phyloP scores from a whole-genome alignment of 331 rosid genomes.

The Quercus phellos region DNA sequence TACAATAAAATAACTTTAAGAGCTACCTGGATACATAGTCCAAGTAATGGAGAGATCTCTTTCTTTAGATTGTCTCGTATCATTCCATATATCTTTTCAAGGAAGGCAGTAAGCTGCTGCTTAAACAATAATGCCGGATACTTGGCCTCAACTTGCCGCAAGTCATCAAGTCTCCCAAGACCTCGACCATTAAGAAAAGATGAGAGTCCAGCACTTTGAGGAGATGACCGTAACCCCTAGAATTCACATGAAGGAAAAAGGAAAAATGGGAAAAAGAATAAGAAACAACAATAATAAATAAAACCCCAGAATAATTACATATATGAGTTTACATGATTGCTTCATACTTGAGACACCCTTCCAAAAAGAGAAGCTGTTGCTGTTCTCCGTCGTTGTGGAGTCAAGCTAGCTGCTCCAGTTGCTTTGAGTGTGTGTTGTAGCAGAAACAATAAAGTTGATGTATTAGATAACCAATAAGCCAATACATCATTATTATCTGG shows the following conservation, averaged over 20 bases:
- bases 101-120: constrained; percentile 98
- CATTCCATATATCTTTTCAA: constrained; percentile 94
- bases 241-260: constrained; percentile 21
- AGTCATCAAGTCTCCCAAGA: constrained; percentile 77
- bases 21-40: constrained; percentile 86
- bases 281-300: background rate
- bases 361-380: constrained; percentile 86
- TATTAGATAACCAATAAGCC: constrained; percentile 93
- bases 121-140: constrained; percentile 92
- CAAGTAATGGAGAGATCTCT: constrained; percentile 93
- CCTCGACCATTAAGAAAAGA: constrained; percentile 82
- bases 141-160: constrained; percentile 96
- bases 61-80: constrained; percentile 86
- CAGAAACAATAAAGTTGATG: constrained; percentile 81
- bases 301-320: background rate
- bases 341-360: constrained; percentile 91
- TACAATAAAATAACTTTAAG: background rate
- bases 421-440: constrained; percentile 98
- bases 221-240: constrained; percentile 89
- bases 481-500: constrained; percentile 79
- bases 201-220: constrained; percentile 84
- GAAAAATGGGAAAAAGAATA: constrained; percentile 12
- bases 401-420: constrained; percentile 96
- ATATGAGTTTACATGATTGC: constrained; percentile 18
- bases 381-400: constrained; percentile 91